phyloP scores from a whole-genome alignment of 2,329 filamentous ascomycete species.

The Herpotrichia juniperi region DNA sequence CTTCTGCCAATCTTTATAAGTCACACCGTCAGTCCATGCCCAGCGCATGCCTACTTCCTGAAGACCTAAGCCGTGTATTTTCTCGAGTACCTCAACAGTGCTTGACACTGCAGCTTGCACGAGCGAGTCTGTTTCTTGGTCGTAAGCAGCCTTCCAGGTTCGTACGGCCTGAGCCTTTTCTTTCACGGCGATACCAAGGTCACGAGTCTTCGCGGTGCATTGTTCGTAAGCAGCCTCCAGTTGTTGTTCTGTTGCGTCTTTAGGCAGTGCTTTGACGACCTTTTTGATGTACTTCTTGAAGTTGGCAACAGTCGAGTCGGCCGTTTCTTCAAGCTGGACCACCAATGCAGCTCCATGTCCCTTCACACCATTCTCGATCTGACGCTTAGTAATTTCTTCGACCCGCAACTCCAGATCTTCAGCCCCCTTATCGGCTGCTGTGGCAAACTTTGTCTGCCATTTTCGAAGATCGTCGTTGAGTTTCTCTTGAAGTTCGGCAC shows the following conservation, averaged over 20 bases:
- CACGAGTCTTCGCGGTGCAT: slow-evolving; percentile 64
- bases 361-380: slow-evolving; percentile 70
- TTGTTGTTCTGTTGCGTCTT: slow-evolving; percentile 61
- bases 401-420: slow-evolving; percentile 69
- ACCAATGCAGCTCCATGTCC: slow-evolving; percentile 71
- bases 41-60: slow-evolving; percentile 92
- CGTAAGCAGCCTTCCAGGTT: slow-evolving; percentile 75
- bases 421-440: slow-evolving; percentile 83
- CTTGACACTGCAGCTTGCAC: slow-evolving; percentile 77
- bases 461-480: slow-evolving; percentile 78
- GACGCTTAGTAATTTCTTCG: slow-evolving; percentile 73
- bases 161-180: slow-evolving; percentile 77
- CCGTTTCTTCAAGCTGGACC: slow-evolving; percentile 69
- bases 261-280: slow-evolving; percentile 61
- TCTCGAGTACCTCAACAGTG: slow-evolving; percentile 81
- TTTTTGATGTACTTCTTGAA: slow-evolving; percentile 72
- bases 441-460: slow-evolving; percentile 89
- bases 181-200: slow-evolving; percentile 75
- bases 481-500: slow-evolving; percentile 58
- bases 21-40: slow-evolving; percentile 94
- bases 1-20: slow-evolving; percentile 96
- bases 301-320: slow-evolving; percentile 66
- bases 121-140: slow-evolving; percentile 70
- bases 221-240: slow-evolving; percentile 59
- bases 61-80: slow-evolving; percentile 81